A percentile compares a stretch with the other conserved stretches of the same genome.
Evolutionary conservation across 2,329 filamentous ascomycete species (phyloP).

Genomic region (Ophiostoma triangulosporum): DNA sequence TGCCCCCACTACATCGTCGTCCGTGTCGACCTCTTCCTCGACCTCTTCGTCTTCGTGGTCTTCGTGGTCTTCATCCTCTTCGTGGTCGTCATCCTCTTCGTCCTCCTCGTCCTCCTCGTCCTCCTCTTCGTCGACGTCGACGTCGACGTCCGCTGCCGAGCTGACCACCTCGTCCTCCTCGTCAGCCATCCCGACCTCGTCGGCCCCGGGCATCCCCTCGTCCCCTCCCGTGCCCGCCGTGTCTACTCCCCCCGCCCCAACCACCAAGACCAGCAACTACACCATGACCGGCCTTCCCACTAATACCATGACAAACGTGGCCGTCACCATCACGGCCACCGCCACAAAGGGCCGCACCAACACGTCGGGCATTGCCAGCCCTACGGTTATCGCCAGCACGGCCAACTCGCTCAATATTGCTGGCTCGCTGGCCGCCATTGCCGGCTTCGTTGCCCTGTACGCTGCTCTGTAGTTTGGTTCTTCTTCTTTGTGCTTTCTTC

Average conservation of each 20-base stretch:
- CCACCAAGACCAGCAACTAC: slow-evolving; percentile 13
- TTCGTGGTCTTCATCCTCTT: no score
- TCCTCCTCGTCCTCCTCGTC: slow-evolving; percentile 9
- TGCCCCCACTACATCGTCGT: slow-evolving; percentile 1
- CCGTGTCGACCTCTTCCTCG: slow-evolving; percentile 11
- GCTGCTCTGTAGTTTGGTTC: slow-evolving; percentile 27
- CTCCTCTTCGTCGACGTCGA: slow-evolving; percentile 10
- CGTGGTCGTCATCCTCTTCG: slow-evolving; percentile 12
- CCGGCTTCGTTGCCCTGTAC: slow-evolving; percentile 26
- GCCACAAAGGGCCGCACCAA: slow-evolving; percentile 17
- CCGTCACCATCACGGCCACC: slow-evolving; percentile 17
- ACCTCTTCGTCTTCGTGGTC: slow-evolving; percentile 13
- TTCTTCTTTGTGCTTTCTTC: not conserved
- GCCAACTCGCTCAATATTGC: slow-evolving; percentile 25
- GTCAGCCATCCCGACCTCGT: not conserved
- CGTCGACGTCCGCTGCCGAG: slow-evolving; percentile 10
- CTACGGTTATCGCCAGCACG: slow-evolving; percentile 18
- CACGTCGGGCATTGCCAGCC: slow-evolving; percentile 10
- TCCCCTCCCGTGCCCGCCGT: slow-evolving; percentile 11
- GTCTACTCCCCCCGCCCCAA: slow-evolving; percentile 10
- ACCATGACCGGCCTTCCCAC: slow-evolving; percentile 1
- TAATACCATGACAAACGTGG: slow-evolving; percentile 12
- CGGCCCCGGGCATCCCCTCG: not conserved
- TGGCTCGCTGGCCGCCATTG: slow-evolving; percentile 27
- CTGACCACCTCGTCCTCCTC: not conserved